phyloP scores from a whole-genome alignment of 352 stramenopile species.

The Globisporangium viniferum region DNA sequence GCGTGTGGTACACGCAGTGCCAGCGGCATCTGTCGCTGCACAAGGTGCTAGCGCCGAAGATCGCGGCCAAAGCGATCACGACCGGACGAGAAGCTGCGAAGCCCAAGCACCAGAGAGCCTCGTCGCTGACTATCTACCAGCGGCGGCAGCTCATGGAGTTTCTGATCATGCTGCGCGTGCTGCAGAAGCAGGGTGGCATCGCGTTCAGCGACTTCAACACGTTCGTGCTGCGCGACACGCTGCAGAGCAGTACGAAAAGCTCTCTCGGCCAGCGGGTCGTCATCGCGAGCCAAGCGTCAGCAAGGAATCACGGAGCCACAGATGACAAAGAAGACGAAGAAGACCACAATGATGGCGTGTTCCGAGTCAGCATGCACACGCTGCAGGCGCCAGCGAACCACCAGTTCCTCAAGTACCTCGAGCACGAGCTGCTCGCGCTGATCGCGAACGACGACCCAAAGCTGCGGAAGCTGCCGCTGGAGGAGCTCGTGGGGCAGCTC shows the following conservation, averaged over 20 bases:
- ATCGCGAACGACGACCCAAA: conserved; percentile 21
- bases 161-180: conserved; percentile 33
- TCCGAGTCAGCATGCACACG: conserved; percentile 27
- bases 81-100: not conserved
- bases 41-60: conserved; percentile 28
- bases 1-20: conserved; percentile 45
- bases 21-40: conserved; percentile 43
- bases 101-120: not conserved
- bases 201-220: conserved; percentile 44
- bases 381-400: conserved; percentile 31
- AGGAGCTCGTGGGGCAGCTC: conserved; percentile 27
- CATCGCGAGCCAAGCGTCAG: conserved; percentile 21
- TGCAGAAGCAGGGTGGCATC: conserved; percentile 36
- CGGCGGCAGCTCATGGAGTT: conserved; percentile 31
- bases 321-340: not conserved
- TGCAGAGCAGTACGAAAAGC: not conserved
- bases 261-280: conserved; percentile 1
- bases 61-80: conserved; percentile 5
- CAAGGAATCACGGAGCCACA: not conserved
- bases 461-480: conserved; percentile 26
- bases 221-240: conserved; percentile 26
- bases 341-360: not conserved
- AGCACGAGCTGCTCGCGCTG: conserved; percentile 24
- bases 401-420: conserved; percentile 27
- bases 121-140: conserved; percentile 14